A percentile compares a stretch with the other conserved stretches of the same genome.
These are phyloP conservation scores for Trifolium subterraneum DNA, from an alignment of 306 rosid species.

Conservation along the genomic window DNA sequence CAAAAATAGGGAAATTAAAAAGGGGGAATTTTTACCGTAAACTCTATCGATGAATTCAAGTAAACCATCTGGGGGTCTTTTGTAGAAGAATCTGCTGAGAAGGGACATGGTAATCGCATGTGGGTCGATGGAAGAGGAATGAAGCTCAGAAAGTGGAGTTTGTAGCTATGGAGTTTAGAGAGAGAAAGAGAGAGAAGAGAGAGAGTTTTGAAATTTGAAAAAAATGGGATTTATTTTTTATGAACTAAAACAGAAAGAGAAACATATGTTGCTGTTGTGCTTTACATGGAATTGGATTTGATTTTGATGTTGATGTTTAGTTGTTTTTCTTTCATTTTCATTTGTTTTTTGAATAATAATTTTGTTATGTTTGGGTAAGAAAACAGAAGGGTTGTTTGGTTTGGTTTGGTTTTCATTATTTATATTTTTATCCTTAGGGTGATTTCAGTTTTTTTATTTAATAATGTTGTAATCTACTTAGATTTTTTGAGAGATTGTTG, in stretches of 20 bases:
- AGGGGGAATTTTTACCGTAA: slow-evolving; percentile 59
- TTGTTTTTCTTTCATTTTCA: background rate
- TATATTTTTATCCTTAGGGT: too few species aligned
- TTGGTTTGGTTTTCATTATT: too few species aligned
- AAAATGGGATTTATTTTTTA: too few species aligned
- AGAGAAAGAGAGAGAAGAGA: background rate
- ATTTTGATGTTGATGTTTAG: too few species aligned
- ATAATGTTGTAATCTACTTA: background rate
- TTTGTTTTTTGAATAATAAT: too few species aligned
- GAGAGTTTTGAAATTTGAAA: slow-evolving; percentile 41
- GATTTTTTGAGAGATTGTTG: background rate
- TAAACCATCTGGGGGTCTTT: slow-evolving; percentile 94
- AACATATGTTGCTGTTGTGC: too few species aligned
- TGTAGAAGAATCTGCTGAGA: slow-evolving; percentile 93
- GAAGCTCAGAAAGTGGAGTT: slow-evolving; percentile 38
- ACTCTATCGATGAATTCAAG: slow-evolving; percentile 90
- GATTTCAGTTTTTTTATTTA: background rate
- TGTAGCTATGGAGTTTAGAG: slow-evolving; percentile 40
- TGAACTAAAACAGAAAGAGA: too few species aligned
- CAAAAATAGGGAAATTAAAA: background rate
- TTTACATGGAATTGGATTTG: too few species aligned
- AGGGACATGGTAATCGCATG: slow-evolving; percentile 70
- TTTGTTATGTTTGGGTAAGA: too few species aligned
- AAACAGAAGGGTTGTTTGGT: too few species aligned
- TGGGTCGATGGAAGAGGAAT: slow-evolving; percentile 32